phyloP scores from a whole-genome alignment of 176 grass and related monocot species.

The Leersia perrieri region DNA sequence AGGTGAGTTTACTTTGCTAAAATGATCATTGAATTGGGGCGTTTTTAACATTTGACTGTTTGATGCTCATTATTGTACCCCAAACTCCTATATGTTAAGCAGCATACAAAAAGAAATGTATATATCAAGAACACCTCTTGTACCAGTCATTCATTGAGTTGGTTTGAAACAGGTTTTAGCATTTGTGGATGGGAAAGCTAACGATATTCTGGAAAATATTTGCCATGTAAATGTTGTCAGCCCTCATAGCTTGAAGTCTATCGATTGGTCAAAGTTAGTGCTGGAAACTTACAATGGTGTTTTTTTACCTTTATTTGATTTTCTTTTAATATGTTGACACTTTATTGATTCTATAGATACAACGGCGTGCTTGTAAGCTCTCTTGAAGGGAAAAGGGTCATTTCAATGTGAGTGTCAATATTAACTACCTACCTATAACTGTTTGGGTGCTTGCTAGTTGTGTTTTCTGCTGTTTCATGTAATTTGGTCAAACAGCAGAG shows the following conservation, averaged over 20 bases:
- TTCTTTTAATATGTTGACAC: neutral
- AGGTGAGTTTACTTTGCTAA: slow-evolving; percentile 48
- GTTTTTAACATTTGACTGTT: neutral
- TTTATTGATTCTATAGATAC: slow-evolving; percentile 60
- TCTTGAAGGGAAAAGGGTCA: slow-evolving; percentile 66
- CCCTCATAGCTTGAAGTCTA: slow-evolving; percentile 26
- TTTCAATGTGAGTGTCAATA: slow-evolving; percentile 61
- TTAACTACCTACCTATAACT: slow-evolving; percentile 15
- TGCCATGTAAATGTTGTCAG: slow-evolving; percentile 54
- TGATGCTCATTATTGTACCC: neutral
- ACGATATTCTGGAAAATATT: slow-evolving; percentile 56
- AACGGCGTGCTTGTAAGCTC: slow-evolving; percentile 73
- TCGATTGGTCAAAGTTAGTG: slow-evolving; percentile 93
- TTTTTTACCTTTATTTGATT: slow-evolving; percentile 2
- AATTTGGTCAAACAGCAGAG: neutral
- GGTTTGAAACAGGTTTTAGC: slow-evolving; percentile 60
- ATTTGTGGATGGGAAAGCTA: slow-evolving; percentile 56
- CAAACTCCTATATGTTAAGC: neutral
- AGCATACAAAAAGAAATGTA: neutral
- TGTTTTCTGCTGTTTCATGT: slow-evolving; percentile 7
- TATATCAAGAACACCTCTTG: slow-evolving; percentile 13
- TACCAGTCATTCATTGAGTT: slow-evolving; percentile 1
- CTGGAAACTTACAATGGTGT: slow-evolving; percentile 5
- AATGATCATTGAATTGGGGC: neutral
- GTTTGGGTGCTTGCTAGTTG: neutral